A percentile compares a stretch with the other conserved stretches of the same genome.
phyloP scores from a whole-genome alignment of 495 filamentous ascomycete genomes.

The Penicillium salamii region DNA sequence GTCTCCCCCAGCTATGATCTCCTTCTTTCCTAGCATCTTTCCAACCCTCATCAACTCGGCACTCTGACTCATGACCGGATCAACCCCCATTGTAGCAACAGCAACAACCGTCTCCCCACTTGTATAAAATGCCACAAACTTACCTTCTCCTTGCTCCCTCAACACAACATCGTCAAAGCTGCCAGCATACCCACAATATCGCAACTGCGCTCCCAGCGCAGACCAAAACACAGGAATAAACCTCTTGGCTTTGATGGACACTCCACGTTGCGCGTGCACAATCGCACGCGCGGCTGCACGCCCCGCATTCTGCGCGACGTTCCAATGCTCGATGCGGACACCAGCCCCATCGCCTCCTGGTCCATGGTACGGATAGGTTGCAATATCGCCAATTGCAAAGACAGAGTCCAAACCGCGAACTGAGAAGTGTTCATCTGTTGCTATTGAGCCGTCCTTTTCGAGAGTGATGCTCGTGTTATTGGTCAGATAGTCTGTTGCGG shows the following conservation, averaged over 20 bases:
- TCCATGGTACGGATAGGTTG: conserved; percentile 90
- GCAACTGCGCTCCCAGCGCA: conserved; percentile 80
- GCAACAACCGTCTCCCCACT: conserved; percentile 89
- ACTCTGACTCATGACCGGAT: conserved; percentile 79
- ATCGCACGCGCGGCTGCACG: conserved; percentile 75
- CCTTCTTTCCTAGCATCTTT: conserved; percentile 77
- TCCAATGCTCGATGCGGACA: conserved; percentile 92
- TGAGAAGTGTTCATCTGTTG: conserved; percentile 71
- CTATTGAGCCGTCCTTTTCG: conserved; percentile 76
- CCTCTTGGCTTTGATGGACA: conserved; percentile 54
- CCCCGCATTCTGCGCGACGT: conserved; percentile 92
- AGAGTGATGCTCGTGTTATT: conserved; percentile 64
- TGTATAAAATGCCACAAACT: conserved; percentile 85
- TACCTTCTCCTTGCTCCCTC: conserved; percentile 69
- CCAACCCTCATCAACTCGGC: conserved; percentile 82
- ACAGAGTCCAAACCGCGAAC: conserved; percentile 70
- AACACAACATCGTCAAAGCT: conserved; percentile 85
- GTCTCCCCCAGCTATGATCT: conserved; percentile 72
- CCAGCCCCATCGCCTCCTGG: conserved; percentile 63
- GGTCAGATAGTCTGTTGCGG: conserved; percentile 82
- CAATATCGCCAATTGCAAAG: conserved; percentile 94
- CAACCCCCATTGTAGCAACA: conserved; percentile 84
- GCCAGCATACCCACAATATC: conserved; percentile 81
- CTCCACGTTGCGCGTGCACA: conserved; percentile 39
- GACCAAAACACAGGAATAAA: conserved; percentile 98